Conservation (phyloP, 202 grass and related monocot species). For the Cymbopogon flexuosus region DNA sequence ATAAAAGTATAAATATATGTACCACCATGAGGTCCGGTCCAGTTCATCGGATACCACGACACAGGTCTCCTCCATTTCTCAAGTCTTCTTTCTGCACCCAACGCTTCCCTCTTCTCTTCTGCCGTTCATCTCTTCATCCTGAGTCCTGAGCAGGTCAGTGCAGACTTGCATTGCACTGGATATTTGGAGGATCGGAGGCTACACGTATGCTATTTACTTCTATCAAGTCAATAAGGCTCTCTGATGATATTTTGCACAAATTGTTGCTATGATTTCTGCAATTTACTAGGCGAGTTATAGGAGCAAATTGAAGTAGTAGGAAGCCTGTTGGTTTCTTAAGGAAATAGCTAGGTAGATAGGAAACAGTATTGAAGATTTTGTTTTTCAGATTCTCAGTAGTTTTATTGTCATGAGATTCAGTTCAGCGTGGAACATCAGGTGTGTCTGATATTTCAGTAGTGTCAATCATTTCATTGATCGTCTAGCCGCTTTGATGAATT, state of each 20-base stretch:
- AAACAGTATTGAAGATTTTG: too few species aligned
- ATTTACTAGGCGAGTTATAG: neutral
- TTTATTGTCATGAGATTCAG: neutral
- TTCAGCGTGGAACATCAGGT: neutral
- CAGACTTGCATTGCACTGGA: neutral
- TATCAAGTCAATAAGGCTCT: neutral
- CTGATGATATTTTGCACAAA: neutral
- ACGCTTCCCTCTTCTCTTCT: neutral
- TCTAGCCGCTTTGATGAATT: neutral
- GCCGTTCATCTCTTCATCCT: neutral
- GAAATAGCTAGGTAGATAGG: too few species aligned
- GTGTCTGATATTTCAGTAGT: neutral
- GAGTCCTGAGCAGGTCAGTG: neutral
- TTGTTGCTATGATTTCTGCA: neutral
- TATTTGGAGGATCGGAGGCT: neutral
- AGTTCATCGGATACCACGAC: conserved; percentile 19
- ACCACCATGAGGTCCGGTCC: neutral
- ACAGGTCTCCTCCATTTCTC: conserved; percentile 1
- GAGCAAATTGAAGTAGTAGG: neutral
- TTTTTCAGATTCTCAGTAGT: neutral
- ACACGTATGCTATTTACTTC: neutral
- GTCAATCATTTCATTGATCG: neutral
- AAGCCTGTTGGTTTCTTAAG: neutral
- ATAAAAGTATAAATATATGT: conserved; percentile 17
- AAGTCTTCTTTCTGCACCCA: neutral